phyloP scores from a whole-genome alignment of 345 rosid genomes.

The Viola odorata region DNA sequence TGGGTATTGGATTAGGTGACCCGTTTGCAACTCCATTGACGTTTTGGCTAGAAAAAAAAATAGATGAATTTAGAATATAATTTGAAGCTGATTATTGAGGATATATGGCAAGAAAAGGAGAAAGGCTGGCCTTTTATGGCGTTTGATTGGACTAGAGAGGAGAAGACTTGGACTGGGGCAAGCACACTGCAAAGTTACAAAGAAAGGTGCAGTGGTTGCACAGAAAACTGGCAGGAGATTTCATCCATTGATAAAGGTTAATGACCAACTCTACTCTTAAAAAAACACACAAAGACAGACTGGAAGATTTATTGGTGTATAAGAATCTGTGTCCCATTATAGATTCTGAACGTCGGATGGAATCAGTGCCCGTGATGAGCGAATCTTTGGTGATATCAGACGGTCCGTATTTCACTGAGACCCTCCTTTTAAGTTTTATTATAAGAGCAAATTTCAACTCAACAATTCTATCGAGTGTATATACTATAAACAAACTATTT shows the following conservation, averaged over 20 bases:
- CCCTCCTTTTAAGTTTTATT: neutral
- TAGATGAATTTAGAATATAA: neutral
- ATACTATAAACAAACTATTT: too few species aligned
- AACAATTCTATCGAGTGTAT: too few species aligned
- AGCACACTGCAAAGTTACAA: slow-evolving; percentile 3
- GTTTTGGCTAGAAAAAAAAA: slow-evolving; percentile 9
- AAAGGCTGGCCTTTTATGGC: neutral
- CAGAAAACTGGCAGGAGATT: neutral
- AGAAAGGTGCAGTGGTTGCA: neutral
- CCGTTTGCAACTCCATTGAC: slow-evolving; percentile 31
- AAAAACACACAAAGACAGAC: neutral
- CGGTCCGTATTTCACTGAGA: slow-evolving; percentile 13
- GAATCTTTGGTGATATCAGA: slow-evolving; percentile 14
- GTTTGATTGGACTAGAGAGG: neutral
- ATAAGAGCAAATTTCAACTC: neutral
- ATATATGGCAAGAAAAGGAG: neutral
- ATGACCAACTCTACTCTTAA: neutral
- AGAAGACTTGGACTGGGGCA: slow-evolving; percentile 11
- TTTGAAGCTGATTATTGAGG: neutral
- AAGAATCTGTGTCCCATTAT: slow-evolving; percentile 20
- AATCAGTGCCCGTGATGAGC: slow-evolving; percentile 4
- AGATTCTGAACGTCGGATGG: slow-evolving; percentile 37
- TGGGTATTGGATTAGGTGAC: slow-evolving; percentile 35
- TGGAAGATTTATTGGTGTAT: slow-evolving; percentile 1
- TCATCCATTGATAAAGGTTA: neutral